phyloP scores from a whole-genome alignment of 495 filamentous ascomycete species.

The Jackrogersella minutella region DNA sequence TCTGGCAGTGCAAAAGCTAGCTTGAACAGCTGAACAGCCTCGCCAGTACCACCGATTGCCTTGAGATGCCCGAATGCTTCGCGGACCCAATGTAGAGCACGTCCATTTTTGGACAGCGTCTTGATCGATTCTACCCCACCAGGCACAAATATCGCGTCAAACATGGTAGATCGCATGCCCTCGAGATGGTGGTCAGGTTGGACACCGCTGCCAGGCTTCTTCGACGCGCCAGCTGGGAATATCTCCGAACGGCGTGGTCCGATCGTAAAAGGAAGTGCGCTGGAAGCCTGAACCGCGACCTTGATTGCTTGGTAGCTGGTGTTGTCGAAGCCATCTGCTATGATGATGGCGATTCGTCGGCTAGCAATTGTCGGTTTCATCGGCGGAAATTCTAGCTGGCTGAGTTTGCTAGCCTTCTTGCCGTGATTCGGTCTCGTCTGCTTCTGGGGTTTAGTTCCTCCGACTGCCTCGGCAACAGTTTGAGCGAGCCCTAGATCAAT shows the following conservation, averaged over 20 bases:
- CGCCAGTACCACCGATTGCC: constrained; percentile 76
- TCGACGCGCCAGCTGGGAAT: constrained; percentile 61
- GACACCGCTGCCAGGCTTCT: constrained; percentile 58
- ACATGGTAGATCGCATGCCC: constrained; percentile 84
- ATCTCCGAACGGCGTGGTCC: constrained; percentile 68
- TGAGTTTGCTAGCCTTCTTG: constrained; percentile 68
- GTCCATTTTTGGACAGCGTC: constrained; percentile 72
- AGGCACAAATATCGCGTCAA: constrained; percentile 83
- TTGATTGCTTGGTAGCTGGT: constrained; percentile 70
- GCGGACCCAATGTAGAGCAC: constrained; percentile 82
- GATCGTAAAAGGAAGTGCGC: constrained; percentile 77
- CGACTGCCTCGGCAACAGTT: constrained; percentile 72
- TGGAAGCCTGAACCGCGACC: constrained; percentile 64
- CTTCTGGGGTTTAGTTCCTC: constrained; percentile 66
- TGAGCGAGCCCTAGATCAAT: constrained; percentile 78
- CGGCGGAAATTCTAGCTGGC: constrained; percentile 73
- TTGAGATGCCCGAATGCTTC: constrained; percentile 86
- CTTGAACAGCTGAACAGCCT: constrained; percentile 71
- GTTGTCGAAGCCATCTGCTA: constrained; percentile 82
- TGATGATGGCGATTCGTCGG: constrained; percentile 77
- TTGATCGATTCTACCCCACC: constrained; percentile 70
- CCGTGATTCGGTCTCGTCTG: constrained; percentile 68
- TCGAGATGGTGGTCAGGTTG: constrained; percentile 82
- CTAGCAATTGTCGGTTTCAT: constrained; percentile 70
- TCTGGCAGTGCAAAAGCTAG: constrained; percentile 64